A percentile compares a stretch with the other conserved stretches of the same genome.
phyloP scores from a whole-genome alignment of 2,329 filamentous ascomycete genomes.

The Clarireedia homoeocarpa region DNA sequence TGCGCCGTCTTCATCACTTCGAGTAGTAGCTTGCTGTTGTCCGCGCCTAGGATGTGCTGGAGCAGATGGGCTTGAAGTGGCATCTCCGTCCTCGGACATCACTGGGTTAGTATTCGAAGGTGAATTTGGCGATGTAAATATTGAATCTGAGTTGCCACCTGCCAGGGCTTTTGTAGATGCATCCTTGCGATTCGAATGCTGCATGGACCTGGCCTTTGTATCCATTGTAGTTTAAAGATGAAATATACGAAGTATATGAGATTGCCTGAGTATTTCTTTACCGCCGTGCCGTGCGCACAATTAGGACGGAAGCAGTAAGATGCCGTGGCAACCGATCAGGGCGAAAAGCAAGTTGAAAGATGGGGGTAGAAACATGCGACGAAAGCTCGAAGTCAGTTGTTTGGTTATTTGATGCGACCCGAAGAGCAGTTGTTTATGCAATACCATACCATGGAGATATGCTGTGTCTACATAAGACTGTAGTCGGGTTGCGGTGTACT shows the following conservation, averaged over 20 bases:
- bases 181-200: too few species aligned
- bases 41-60: neutral
- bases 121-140: neutral
- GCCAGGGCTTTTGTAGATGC: neutral
- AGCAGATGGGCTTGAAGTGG: neutral
- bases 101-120: neutral
- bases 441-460: neutral
- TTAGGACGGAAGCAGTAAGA: neutral
- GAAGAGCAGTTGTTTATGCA: neutral
- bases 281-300: neutral
- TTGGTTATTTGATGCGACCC: neutral
- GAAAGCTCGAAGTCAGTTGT: neutral
- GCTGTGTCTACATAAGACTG: neutral
- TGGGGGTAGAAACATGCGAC: neutral
- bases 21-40: too few species aligned
- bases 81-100: neutral
- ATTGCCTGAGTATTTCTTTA: neutral
- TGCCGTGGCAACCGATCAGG: neutral
- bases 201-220: neutral
- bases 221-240: neutral
- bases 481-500: slow-evolving; percentile 3
- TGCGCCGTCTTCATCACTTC: too few species aligned
- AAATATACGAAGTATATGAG: neutral
- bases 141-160: neutral
- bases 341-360: neutral